A percentile compares a stretch with the other conserved stretches of the same genome.
Conservation (phyloP, 805 yeast species). For the Lachancea nothofagi region DNA sequence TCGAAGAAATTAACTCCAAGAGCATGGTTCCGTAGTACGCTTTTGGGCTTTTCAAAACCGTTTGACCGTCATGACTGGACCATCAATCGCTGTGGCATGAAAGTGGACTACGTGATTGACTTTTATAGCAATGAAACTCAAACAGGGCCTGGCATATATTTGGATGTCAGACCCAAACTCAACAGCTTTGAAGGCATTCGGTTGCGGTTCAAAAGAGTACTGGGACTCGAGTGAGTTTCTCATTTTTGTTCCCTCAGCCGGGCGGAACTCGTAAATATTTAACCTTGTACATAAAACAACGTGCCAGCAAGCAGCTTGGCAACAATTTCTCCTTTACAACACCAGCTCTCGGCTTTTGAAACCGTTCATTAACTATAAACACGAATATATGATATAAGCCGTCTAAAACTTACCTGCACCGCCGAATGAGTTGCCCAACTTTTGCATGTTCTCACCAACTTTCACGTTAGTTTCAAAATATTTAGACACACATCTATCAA, state of each 20-base stretch:
- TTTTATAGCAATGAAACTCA: conserved; percentile 51
- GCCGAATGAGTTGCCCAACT: conserved; percentile 42
- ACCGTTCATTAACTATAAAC: background rate
- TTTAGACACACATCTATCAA: conserved; percentile 94
- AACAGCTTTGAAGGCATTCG: conserved; percentile 75
- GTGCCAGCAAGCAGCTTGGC: background rate
- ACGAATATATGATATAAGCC: conserved; percentile 11
- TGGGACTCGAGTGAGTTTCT: conserved; percentile 37
- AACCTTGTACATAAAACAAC: conserved; percentile 4
- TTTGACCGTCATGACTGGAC: conserved; percentile 97
- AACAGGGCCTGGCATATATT: conserved; percentile 52
- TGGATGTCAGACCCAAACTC: conserved; percentile 91
- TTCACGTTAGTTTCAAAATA: conserved; percentile 91
- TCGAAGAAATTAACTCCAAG: conserved; percentile 80
- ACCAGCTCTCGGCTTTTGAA: background rate
- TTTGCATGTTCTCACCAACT: conserved; percentile 76
- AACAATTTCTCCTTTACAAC: too few species aligned
- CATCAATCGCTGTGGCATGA: conserved; percentile 75
- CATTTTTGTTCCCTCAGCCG: too few species aligned
- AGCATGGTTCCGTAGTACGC: conserved; percentile 59
- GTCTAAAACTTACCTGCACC: conserved; percentile 21
- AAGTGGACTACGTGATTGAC: conserved; percentile 87
- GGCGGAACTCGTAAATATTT: too few species aligned
- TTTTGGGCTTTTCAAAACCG: conserved; percentile 70
- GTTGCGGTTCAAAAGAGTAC: conserved; percentile 58